Evolutionary conservation across 1,284 basidiomycete species (phyloP).

Genomic region (Butyriboletus appendiculatus): DNA sequence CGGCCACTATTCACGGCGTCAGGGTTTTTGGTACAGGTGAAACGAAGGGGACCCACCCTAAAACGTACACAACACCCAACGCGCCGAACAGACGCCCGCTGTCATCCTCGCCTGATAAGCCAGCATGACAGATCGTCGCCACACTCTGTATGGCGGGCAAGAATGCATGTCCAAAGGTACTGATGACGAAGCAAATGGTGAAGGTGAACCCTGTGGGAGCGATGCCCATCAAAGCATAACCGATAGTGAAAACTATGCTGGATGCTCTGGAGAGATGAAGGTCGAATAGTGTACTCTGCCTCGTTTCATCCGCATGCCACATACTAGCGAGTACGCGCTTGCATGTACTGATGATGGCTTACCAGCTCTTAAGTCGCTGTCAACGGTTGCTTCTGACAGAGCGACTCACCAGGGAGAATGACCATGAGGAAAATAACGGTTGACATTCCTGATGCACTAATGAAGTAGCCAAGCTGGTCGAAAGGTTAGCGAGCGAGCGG

Average conservation of each 20-base stretch:
- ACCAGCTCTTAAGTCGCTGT: background rate
- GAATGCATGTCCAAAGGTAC: slow-evolving; percentile 1
- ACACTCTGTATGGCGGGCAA: slow-evolving; percentile 2
- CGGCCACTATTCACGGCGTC: background rate
- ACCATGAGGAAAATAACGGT: slow-evolving; percentile 1
- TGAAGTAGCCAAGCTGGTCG: slow-evolving; percentile 3
- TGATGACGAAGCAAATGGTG: slow-evolving; percentile 1
- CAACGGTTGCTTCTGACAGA: background rate
- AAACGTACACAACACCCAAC: slow-evolving; percentile 7
- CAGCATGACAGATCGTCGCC: background rate
- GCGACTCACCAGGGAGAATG: background rate
- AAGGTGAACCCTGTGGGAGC: background rate
- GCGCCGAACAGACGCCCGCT: slow-evolving; percentile 1
- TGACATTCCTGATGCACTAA: slow-evolving; percentile 5
- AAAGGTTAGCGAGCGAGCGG: background rate
- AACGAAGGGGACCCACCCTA: background rate
- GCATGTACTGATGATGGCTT: background rate
- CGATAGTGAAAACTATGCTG: background rate
- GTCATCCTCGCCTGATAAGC: background rate
- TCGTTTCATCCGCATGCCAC: background rate
- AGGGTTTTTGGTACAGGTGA: background rate
- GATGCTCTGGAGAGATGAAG: slow-evolving; percentile 1
- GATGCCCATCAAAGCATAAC: slow-evolving; percentile 3
- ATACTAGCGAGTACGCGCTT: background rate
- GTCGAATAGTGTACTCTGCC: background rate